Conservation (phyloP, 495 filamentous ascomycete species). For the Astrothelium subdiscretum region DNA sequence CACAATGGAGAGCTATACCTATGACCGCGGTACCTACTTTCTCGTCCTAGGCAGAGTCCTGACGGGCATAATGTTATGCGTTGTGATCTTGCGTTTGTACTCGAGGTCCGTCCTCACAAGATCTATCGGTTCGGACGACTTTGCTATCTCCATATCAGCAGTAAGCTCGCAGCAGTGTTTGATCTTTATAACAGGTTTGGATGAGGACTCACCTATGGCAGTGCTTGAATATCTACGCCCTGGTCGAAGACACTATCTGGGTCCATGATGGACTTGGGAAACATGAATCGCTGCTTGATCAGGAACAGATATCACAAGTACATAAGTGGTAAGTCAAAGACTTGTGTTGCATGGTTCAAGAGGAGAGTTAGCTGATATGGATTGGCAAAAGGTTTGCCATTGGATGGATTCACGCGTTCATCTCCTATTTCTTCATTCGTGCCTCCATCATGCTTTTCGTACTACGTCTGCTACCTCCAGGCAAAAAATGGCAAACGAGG, state of each 20-base stretch:
- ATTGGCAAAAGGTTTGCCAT: not conserved
- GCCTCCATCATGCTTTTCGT: conserved; percentile 1
- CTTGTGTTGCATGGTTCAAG: not conserved
- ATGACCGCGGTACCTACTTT: not conserved
- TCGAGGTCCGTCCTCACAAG: not conserved
- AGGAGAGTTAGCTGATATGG: not conserved
- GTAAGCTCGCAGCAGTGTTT: not conserved
- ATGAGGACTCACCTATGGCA: not conserved
- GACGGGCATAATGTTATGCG: not conserved
- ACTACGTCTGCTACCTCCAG: not conserved
- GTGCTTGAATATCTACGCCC: not conserved
- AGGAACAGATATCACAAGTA: not conserved
- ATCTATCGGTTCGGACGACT: not conserved
- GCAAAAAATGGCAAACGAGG: not conserved
- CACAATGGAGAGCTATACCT: not conserved
- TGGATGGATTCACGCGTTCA: not conserved
- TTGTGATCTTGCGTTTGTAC: not conserved
- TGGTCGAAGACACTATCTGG: not conserved
- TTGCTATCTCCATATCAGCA: conserved; percentile 1
- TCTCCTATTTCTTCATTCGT: conserved; percentile 2
- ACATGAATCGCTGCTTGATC: not conserved
- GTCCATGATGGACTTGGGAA: not conserved
- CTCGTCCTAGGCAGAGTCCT: not conserved
- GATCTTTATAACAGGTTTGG: not conserved
- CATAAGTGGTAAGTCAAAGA: not conserved